Evolutionary conservation across 2,329 filamentous ascomycete genomes (phyloP), one percentile per base, ranked within the genome.

Genomic region (Fusarium sp.): DNA sequence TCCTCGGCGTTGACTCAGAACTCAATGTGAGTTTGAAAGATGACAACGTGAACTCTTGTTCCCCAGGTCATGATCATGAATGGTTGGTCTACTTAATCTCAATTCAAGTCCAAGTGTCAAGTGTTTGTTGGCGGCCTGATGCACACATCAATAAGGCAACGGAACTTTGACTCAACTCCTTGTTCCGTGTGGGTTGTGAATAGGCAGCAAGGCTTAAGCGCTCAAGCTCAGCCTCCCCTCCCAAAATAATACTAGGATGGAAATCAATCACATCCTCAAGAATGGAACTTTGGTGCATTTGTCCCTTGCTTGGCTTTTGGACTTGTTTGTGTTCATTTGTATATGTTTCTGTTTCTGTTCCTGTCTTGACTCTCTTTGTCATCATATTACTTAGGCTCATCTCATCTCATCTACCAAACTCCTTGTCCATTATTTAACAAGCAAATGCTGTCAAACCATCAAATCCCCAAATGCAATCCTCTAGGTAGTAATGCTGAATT

Each of bases 141-240:
- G 45, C 66, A 30, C 54, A 41, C 66, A 30, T 46, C 25, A 23
- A 43, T 20, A 43, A 45, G 42, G 41, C 61, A 42, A 48, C 28
- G 37, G 47, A 20, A 55, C 63, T 59, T 70, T 34, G 48, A 51
- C 49, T 43, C 18, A 46, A 50, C 21, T 51, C 20, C 13, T 23
- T 16, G 11, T 58, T 58, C 49, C 16, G 21, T 20, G 63, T 54
- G 68, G 68, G 41, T 56, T 70, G 55, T 53, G 40, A 57, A 71
- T 54, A 71, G 68, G 68, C 68, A 71, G 68, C 68, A 71, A 69
- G 68, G 68, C 32, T 34, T 34, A 34, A 34, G 32, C 68, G 58
- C 55, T 67, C 49, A 23, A 57, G 63, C 62, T 65, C 67, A 48
- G 67, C 67, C 67, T 68, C 66, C 45, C 45, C 32, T 34, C 32